Evolutionary conservation across 352 stramenopile species (phyloP).

Genomic region (Hyaloperonospora arabidopsidis): DNA sequence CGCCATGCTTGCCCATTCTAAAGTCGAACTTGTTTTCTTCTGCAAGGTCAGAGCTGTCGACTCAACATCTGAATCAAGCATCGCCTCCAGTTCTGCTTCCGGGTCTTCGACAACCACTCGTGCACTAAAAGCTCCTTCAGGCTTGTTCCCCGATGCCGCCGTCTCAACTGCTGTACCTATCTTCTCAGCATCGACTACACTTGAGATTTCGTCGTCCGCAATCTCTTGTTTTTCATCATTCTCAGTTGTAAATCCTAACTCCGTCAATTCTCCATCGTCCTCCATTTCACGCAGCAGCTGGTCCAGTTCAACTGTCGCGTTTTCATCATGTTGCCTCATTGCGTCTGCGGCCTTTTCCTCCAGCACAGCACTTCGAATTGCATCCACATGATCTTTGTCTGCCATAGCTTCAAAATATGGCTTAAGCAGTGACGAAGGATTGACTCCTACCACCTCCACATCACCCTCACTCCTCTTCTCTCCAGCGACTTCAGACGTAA

Average conservation of each 20-base stretch:
- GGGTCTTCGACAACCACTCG: constrained; percentile 23
- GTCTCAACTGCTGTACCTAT: not conserved
- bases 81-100: constrained; percentile 43
- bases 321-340: constrained; percentile 47
- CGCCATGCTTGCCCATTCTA: constrained; percentile 68
- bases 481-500: constrained; percentile 11
- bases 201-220: constrained; percentile 4
- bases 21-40: constrained; percentile 19
- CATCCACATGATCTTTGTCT: constrained; percentile 44
- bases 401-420: constrained; percentile 62
- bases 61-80: constrained; percentile 27
- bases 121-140: constrained; percentile 1
- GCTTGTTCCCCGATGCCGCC: not conserved
- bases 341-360: constrained; percentile 55
- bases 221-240: constrained; percentile 27
- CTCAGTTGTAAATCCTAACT: constrained; percentile 49
- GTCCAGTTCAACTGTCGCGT: constrained; percentile 51
- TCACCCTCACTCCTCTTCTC: constrained; percentile 13
- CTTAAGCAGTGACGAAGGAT: constrained; percentile 44
- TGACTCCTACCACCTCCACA: constrained; percentile 35
- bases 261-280: constrained; percentile 52
- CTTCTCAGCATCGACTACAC: not conserved
- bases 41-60: constrained; percentile 11
- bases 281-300: constrained; percentile 64
- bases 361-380: constrained; percentile 44